These are phyloP conservation scores for Viola pubescens DNA, from an alignment of 441 rosid species.

Conservation along the genomic window DNA sequence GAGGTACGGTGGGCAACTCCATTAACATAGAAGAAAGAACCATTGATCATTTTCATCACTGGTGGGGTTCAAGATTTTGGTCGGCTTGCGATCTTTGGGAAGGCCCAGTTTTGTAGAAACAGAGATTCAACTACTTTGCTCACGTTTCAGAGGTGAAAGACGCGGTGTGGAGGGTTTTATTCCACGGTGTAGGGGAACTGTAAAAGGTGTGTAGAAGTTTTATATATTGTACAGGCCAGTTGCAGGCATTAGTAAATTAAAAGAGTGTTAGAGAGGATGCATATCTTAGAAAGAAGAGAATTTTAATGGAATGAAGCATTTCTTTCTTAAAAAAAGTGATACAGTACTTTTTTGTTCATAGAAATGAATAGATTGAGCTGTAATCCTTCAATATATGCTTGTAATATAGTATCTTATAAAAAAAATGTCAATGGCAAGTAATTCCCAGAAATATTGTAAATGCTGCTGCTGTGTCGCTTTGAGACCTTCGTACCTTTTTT, in stretches of 20 bases:
- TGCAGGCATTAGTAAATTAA: slow-evolving; percentile 18
- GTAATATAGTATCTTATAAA: too few relatives aligned
- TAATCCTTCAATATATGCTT: too few relatives aligned
- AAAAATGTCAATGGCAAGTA: too few relatives aligned
- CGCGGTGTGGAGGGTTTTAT: slow-evolving; percentile 6
- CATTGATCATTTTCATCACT: background rate
- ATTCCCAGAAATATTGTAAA: too few relatives aligned
- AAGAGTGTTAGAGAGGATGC: slow-evolving; percentile 2
- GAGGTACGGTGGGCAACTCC: slow-evolving; percentile 8
- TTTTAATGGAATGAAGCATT: too few relatives aligned
- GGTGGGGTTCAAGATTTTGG: slow-evolving; percentile 15
- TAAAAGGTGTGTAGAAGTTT: slow-evolving; percentile 15
- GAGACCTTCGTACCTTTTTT: too few relatives aligned
- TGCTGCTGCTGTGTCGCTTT: too few relatives aligned
- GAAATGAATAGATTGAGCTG: too few relatives aligned
- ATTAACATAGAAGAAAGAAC: slow-evolving; percentile 5
- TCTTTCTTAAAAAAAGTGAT: too few relatives aligned
- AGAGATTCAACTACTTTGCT: slow-evolving; percentile 9
- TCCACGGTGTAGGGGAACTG: slow-evolving; percentile 12
- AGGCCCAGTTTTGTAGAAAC: slow-evolving; percentile 37
- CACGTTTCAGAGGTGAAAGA: slow-evolving; percentile 23
- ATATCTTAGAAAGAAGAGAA: too few relatives aligned
- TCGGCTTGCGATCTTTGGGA: slow-evolving; percentile 19
- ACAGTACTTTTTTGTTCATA: too few relatives aligned
- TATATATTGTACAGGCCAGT: slow-evolving; percentile 31